Percentiles rank a stretch among this genome's conserved stretches.
phyloP scores from a whole-genome alignment of 2,329 filamentous ascomycete genomes.

The Pseudogymnoascus sp. region DNA sequence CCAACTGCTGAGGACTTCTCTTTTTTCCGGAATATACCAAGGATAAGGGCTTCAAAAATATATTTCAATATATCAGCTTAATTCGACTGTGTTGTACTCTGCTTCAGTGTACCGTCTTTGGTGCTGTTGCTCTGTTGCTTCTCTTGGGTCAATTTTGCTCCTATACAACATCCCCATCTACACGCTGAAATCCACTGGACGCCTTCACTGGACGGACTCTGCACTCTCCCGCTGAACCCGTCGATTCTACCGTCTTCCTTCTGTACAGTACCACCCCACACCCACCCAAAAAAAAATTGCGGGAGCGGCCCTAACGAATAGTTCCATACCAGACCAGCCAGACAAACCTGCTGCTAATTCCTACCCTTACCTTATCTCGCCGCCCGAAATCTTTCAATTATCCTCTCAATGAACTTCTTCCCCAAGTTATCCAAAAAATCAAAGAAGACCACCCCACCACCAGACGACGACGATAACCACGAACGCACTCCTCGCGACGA shows the following conservation, averaged over 20 bases:
- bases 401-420: conserved; percentile 28
- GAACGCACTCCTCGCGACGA: neutral
- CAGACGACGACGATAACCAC: conserved; percentile 19
- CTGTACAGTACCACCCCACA: conserved; percentile 5
- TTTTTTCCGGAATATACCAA: neutral
- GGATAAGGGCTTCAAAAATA: neutral
- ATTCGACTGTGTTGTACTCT: neutral
- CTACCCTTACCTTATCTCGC: conserved; percentile 5
- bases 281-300: conserved; percentile 8
- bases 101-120: neutral
- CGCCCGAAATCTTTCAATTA: conserved; percentile 6
- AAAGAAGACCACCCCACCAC: conserved; percentile 23
- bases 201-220: conserved; percentile 3
- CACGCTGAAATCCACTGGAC: neutral
- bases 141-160: neutral
- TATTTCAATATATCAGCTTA: conserved; percentile 3
- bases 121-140: neutral
- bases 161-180: neutral
- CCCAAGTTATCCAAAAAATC: conserved; percentile 28
- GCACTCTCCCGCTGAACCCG: conserved; percentile 6
- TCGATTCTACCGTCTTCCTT: conserved; percentile 7
- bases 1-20: neutral
- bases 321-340: conserved; percentile 8
- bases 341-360: conserved; percentile 2
- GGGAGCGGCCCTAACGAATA: conserved; percentile 7